phyloP scores from a whole-genome alignment of 345 rosid genomes.

The Murraya paniculata region DNA sequence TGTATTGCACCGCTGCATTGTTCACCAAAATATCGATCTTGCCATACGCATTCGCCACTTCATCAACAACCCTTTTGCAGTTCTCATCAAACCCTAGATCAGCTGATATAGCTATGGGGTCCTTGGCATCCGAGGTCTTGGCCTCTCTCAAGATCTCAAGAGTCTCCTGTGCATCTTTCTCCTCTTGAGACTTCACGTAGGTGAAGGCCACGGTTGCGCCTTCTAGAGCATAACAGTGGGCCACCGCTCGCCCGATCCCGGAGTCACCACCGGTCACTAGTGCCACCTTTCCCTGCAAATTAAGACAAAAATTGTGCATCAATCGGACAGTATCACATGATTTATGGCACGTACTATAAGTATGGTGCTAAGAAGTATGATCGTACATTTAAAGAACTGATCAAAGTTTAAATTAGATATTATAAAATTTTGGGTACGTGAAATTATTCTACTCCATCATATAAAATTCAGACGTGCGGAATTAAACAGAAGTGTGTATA shows the following conservation, averaged over 20 bases:
- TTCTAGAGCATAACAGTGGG: constrained; percentile 43
- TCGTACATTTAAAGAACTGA: too few species aligned
- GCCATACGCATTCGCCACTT: constrained; percentile 59
- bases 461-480: too few species aligned
- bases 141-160: constrained; percentile 38
- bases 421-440: too few species aligned
- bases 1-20: constrained; percentile 64
- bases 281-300: constrained; percentile 67
- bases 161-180: constrained; percentile 67
- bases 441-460: too few species aligned
- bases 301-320: too few species aligned
- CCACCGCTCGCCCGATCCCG: constrained; percentile 75
- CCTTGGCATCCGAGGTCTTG: constrained; percentile 50
- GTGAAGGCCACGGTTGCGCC: constrained; percentile 84
- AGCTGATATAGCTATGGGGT: constrained; percentile 49
- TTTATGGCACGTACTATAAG: too few species aligned
- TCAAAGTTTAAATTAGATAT: too few species aligned
- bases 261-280: constrained; percentile 77
- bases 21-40: constrained; percentile 64
- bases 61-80: constrained; percentile 59
- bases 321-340: too few species aligned
- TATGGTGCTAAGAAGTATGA: too few species aligned
- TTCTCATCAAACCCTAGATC: constrained; percentile 72
- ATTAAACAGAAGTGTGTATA: too few species aligned
- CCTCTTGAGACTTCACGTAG: constrained; percentile 56